These are phyloP conservation scores for Nemophila menziesii DNA, from an alignment of 257 asterid genomes.

Conservation along the genomic window DNA sequence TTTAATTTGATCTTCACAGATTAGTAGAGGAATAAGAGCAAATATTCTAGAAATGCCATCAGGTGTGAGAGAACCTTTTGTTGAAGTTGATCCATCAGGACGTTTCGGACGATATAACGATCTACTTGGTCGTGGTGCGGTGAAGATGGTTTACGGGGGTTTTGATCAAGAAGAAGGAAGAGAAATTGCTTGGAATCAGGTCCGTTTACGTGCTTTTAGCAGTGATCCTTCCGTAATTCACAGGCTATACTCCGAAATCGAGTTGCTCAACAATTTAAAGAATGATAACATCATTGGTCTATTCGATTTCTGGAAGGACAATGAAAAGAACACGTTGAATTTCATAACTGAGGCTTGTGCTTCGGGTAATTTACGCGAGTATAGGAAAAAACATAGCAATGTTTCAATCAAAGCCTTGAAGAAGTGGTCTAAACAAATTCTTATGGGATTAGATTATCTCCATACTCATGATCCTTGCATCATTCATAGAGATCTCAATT, in stretches of 20 bases:
- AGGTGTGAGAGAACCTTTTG: slow-evolving; percentile 11
- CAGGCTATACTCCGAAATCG: slow-evolving; percentile 15
- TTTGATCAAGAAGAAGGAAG: slow-evolving; percentile 20
- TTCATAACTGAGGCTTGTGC: slow-evolving; percentile 23
- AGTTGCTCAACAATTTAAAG: slow-evolving; percentile 12
- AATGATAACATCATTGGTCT: slow-evolving; percentile 16
- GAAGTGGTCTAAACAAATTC: slow-evolving; percentile 22
- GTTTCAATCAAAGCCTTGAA: slow-evolving; percentile 21
- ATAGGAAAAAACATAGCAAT: slow-evolving; percentile 23
- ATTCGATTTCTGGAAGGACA: slow-evolving; percentile 16
- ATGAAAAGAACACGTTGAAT: slow-evolving; percentile 15
- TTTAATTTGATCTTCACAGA: too few species aligned
- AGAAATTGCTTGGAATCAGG: slow-evolving; percentile 22
- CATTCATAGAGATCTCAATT: slow-evolving; percentile 23
- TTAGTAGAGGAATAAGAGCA: too few species aligned
- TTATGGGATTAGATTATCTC: slow-evolving; percentile 20
- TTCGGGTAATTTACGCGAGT: slow-evolving; percentile 19
- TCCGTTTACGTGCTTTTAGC: slow-evolving; percentile 14
- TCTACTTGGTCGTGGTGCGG: slow-evolving; percentile 14
- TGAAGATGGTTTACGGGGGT: slow-evolving; percentile 17
- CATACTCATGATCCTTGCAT: slow-evolving; percentile 25
- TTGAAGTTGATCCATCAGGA: slow-evolving; percentile 18
- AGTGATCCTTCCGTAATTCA: slow-evolving; percentile 14
- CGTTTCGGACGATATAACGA: slow-evolving; percentile 17
- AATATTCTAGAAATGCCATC: too few species aligned